A percentile compares a stretch with the other conserved stretches of the same genome.
phyloP scores from a whole-genome alignment of 2,329 filamentous ascomycete genomes.

The Biscogniauxia sp. region DNA sequence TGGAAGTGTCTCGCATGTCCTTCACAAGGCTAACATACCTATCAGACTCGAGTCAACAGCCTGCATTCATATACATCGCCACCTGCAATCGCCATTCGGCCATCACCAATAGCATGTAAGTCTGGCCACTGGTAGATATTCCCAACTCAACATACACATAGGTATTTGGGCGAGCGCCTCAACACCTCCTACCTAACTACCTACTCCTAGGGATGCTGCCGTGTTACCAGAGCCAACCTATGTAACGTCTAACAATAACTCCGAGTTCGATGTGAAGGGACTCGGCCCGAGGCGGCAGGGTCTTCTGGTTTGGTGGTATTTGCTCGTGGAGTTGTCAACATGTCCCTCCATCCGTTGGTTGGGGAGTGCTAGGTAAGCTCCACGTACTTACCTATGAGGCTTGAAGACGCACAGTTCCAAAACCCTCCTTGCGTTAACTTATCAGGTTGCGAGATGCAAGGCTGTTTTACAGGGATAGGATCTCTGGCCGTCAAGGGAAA shows the following conservation, averaged over 20 bases:
- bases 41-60: constrained; percentile 17
- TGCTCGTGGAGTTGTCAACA: background rate
- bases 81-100: constrained; percentile 14
- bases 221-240: constrained; percentile 13
- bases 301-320: background rate
- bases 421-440: background rate
- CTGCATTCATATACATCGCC: constrained; percentile 10
- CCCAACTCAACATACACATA: constrained; percentile 2
- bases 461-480: background rate
- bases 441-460: background rate
- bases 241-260: constrained; percentile 1
- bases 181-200: constrained; percentile 3
- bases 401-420: background rate
- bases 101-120: constrained; percentile 4
- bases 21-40: constrained; percentile 3
- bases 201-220: constrained; percentile 12
- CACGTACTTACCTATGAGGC: background rate
- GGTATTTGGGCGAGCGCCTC: constrained; percentile 10
- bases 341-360: background rate
- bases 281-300: background rate
- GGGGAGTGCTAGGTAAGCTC: background rate
- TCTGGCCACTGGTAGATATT: constrained; percentile 7
- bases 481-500: background rate
- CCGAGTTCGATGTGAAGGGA: background rate
- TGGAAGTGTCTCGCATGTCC: constrained; percentile 13